These are phyloP conservation scores for Cadophora sp. DNA, from an alignment of 2,329 filamentous ascomycete species.

Conservation along the genomic window DNA sequence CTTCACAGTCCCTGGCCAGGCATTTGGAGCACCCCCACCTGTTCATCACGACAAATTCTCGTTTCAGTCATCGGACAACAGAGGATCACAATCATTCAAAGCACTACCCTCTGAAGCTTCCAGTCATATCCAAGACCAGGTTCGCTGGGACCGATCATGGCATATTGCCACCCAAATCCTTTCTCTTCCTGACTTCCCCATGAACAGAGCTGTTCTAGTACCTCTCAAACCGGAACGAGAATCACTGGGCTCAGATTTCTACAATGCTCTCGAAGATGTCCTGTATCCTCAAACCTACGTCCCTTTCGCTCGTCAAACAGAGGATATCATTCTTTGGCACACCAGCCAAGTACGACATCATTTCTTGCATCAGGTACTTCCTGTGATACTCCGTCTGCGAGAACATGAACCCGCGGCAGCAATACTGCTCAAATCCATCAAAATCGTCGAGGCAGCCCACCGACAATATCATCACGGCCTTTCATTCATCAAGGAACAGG, in stretches of 20 bases:
- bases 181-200: conserved; percentile 60
- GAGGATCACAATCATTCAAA: conserved; percentile 15
- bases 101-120: conserved; percentile 19
- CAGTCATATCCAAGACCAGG: conserved; percentile 49
- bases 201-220: conserved; percentile 46
- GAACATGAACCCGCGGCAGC: conserved; percentile 48
- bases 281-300: conserved; percentile 54
- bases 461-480: conserved; percentile 63
- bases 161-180: conserved; percentile 64
- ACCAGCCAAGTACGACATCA: conserved; percentile 65
- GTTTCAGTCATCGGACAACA: conserved; percentile 14
- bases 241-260: conserved; percentile 51
- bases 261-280: conserved; percentile 59
- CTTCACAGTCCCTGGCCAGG: conserved; percentile 38
- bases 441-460: conserved; percentile 65
- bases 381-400: conserved; percentile 55
- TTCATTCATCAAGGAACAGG: conserved; percentile 56
- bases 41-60: conserved; percentile 8
- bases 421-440: conserved; percentile 58
- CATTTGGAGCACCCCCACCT: conserved; percentile 35
- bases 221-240: conserved; percentile 30
- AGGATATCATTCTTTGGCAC: conserved; percentile 66
- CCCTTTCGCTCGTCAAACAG: conserved; percentile 58
- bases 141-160: conserved; percentile 67
- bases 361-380: conserved; percentile 65